Base-by-base conservation (phyloP, 495 filamentous ascomycete species). In the Lasiosphaeria miniovina region DNA sequence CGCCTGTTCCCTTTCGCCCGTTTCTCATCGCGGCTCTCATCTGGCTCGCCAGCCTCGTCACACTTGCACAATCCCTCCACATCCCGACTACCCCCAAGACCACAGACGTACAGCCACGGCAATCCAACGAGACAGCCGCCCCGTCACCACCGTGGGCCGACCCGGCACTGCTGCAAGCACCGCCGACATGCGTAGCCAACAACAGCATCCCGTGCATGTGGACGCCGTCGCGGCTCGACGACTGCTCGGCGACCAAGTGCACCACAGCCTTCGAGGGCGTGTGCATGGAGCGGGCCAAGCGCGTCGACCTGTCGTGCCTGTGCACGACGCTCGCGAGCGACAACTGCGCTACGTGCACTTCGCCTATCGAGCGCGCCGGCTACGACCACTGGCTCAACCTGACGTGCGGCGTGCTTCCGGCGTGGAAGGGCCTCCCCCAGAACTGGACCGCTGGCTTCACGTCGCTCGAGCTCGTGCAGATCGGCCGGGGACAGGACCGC, bases 301-400 rank as follows among this genome's bases (percentile, higher is more conserved):
- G 36, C 2, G 38, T 55, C 31, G 17, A 55, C 53, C 36, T 38
- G 38, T 36, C 34, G 4, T 55, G 53, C 36, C 34, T 15, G 32
- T 53, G 51, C 51, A 32, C 8, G 24, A 35, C 31, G 31, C 34
- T 53, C 6, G 11, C 4, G 9, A 15, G 34, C 34, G 17, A 53
- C 14, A 36, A 17, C 53, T 55, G 53, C 53, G 6, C 5, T 1
- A 41, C 31, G 3, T 45, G 36, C 38, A 31, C 53, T 4, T 4
- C 53, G 32, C 32, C 51, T 4, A 15, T 53, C 36, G 53, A 45
- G 6, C 14, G 38, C 10, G 53, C 53, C 9, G 34, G 38, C 17
- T 38, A 38, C n/a, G 31, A 55, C 24, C 53, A 36, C 36, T 55
- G 53, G 53, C 38, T 55, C 10, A 55, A 55, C 53, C 17, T 45